Conservation (phyloP, 2,329 filamentous ascomycete species). For the Pseudogymnoascus sp. region DNA sequence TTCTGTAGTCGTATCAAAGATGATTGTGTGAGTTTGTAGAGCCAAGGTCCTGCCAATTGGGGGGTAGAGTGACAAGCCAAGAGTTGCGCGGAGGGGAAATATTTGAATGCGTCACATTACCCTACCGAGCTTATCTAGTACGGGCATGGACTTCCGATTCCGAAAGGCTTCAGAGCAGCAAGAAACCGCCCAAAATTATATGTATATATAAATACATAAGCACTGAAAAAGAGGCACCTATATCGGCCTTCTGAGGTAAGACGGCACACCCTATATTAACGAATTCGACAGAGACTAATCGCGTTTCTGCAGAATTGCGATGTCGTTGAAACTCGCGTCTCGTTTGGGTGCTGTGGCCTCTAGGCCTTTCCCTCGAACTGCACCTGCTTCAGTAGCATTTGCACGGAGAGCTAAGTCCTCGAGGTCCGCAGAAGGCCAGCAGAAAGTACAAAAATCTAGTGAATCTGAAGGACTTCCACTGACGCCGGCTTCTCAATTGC, state of each 20-base stretch:
- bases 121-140: conserved; percentile 6
- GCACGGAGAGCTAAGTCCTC: conserved; percentile 5
- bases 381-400: conserved; percentile 4
- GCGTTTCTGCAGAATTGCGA: conserved; percentile 5
- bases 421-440: conserved; percentile 44
- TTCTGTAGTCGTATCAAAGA: not conserved
- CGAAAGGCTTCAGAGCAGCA: conserved; percentile 2
- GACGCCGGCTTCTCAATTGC: conserved; percentile 12
- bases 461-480: conserved; percentile 14
- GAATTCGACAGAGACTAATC: conserved; percentile 5
- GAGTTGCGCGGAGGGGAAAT: conserved; percentile 5
- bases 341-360: conserved; percentile 8
- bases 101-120: conserved; percentile 9
- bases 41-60: not conserved
- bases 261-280: conserved; percentile 6
- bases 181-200: not conserved
- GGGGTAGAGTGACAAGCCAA: conserved; percentile 4
- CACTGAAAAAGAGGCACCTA: conserved; percentile 2
- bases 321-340: conserved; percentile 8
- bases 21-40: not conserved
- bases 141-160: conserved; percentile 9
- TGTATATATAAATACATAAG: conserved; percentile 6
- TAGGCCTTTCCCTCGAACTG: conserved; percentile 6
- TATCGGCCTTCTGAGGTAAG: conserved; percentile 9
- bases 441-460: conserved; percentile 38